Evolutionary conservation across 371 early-diverging fungal species (phyloP), one percentile per base, ranked within the genome.

Genomic region (Mortierella sp.): DNA sequence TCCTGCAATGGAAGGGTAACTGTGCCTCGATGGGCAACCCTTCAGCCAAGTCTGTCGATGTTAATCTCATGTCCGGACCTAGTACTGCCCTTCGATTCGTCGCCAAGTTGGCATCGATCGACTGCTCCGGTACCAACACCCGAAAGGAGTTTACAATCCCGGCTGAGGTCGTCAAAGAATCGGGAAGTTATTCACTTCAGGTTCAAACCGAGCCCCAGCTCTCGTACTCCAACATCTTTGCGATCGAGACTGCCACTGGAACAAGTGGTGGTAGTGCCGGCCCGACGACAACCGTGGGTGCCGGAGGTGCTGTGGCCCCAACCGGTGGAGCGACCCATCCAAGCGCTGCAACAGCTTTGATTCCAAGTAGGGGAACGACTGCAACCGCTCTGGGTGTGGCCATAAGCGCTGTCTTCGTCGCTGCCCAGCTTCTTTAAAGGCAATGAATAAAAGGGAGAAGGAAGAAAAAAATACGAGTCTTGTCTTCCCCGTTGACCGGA

Each of bases 121-220:
- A 75, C 28, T 68, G 75, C 39, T 68, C 75, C 7, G 60, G 48
- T 21, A 21, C 47, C n/a, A 54, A 75, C 48, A 64, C 60, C 5
- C 75, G 75, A 28, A 75, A 75, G 46, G 75, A 68, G 46, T 68
- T 68, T 30, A 41, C 26, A 1, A 75, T 68, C 37, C 64, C 75
- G 6, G 17, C 62, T n/a, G 57, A 75, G 5, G 50, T 58, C 17
- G 61, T 75, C 19, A 32, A 28, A 17, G 26, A 39, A 19, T 50
- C 63, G 1, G 64, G 61, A n/a, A 55, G 32, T 17, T 68, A 64
- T 50, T 75, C 75, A 34, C 58, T 75, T 27, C 53, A 63, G n/a
- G 75, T 64, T 37, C 75, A 75, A 56, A 73, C 73, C 3, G 53
- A 46, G 4, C 73, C 73, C 28, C 52, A 57, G n/a, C 58, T 63